Percentiles rank a stretch among this genome's conserved stretches.
phyloP scores from a whole-genome alignment of 2,329 filamentous ascomycete genomes.

The Sporothrix phasma region DNA sequence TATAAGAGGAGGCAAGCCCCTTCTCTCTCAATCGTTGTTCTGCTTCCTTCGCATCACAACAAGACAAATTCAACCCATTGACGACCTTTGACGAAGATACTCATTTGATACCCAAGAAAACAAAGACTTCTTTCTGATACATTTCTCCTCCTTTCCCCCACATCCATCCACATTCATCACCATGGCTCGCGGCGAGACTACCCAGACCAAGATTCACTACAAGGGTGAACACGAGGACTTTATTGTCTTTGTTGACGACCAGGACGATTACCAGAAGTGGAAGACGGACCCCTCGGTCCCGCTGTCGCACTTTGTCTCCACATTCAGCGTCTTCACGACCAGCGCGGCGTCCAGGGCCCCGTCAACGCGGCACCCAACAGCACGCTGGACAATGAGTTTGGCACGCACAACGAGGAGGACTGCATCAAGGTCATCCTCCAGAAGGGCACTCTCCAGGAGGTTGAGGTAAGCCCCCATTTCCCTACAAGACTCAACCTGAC shows the following conservation, averaged over 20 bases:
- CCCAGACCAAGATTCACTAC: constrained; percentile 72
- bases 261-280: constrained; percentile 67
- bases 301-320: constrained; percentile 72
- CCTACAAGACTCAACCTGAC: too few relatives aligned
- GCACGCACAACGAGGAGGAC: constrained; percentile 67
- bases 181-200: constrained; percentile 64
- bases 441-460: constrained; percentile 58
- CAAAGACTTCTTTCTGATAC: background rate
- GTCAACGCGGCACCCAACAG: constrained; percentile 66
- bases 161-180: constrained; percentile 23
- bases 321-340: constrained; percentile 83
- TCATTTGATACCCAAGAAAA: background rate
- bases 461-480: constrained; percentile 40
- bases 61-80: background rate
- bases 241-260: constrained; percentile 49
- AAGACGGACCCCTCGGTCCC: constrained; percentile 67
- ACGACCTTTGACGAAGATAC: background rate
- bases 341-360: constrained; percentile 75
- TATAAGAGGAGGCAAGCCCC: background rate
- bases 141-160: background rate
- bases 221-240: constrained; percentile 58
- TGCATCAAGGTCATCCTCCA: constrained; percentile 73
- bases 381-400: constrained; percentile 76
- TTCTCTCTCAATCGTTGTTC: background rate
- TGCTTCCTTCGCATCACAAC: background rate